Conservation (phyloP, 768 basidiomycete genomes). For the Cystobasidium ongulense region DNA sequence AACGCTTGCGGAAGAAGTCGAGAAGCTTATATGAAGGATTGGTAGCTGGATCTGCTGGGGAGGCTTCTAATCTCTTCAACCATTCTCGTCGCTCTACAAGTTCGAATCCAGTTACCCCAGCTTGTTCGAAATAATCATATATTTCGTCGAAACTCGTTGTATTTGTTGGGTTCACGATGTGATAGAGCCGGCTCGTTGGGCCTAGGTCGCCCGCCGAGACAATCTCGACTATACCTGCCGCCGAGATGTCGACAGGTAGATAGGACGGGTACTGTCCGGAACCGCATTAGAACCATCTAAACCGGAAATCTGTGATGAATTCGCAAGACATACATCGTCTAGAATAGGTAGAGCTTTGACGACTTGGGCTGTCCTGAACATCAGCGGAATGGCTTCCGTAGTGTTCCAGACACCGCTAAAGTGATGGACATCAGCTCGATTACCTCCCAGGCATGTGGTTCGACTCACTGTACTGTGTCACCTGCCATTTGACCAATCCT, state of each 20-base stretch:
- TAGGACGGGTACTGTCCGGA: constrained; percentile 48
- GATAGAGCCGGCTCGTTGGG: neutral
- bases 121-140: neutral
- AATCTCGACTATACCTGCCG: constrained; percentile 51
- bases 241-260: constrained; percentile 55
- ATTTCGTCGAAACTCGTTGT: constrained; percentile 1
- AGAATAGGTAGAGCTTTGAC: constrained; percentile 43
- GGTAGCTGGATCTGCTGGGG: neutral
- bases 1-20: constrained; percentile 1
- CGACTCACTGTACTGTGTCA: constrained; percentile 47
- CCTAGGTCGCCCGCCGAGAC: constrained; percentile 36
- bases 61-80: neutral
- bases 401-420: constrained; percentile 53
- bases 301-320: neutral
- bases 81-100: neutral
- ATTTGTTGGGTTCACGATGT: neutral
- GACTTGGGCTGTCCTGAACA: constrained; percentile 50
- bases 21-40: neutral
- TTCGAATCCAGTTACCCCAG: neutral
- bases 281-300: neutral
- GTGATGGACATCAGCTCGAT: neutral
- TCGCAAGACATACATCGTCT: constrained; percentile 46
- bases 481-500: constrained; percentile 56
- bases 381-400: constrained; percentile 51
- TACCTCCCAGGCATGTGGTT: too few species aligned